Conservation (phyloP, 768 basidiomycete species). For the Tylopilus sp. region DNA sequence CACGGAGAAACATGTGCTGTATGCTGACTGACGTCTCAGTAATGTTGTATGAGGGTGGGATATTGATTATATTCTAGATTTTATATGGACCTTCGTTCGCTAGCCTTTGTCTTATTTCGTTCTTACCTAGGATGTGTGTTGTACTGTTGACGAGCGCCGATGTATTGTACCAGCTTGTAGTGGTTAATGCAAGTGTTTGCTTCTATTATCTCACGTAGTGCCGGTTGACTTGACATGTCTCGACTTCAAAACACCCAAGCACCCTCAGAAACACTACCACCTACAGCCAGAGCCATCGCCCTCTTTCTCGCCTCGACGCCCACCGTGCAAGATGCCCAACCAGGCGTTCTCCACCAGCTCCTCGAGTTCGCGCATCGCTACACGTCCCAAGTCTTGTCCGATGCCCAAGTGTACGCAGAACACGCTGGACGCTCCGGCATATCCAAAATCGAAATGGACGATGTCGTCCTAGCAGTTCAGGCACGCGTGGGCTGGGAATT, state of each 20-base stretch:
- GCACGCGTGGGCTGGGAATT: slow-evolving; percentile 92
- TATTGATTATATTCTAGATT: slow-evolving; percentile 27
- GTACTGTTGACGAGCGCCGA: no score
- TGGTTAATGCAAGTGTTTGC: no score
- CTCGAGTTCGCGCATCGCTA: slow-evolving; percentile 86
- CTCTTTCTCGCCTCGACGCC: slow-evolving; percentile 81
- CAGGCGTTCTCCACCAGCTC: slow-evolving; percentile 81
- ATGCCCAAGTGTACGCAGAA: slow-evolving; percentile 84
- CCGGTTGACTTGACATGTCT: no score
- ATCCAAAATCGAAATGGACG: slow-evolving; percentile 76
- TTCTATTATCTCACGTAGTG: no score
- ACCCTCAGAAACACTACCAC: slow-evolving; percentile 65
- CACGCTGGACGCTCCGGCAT: slow-evolving; percentile 69
- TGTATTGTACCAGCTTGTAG: no score
- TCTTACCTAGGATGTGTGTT: no score
- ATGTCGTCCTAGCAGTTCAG: slow-evolving; percentile 77
- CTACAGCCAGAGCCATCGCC: slow-evolving; percentile 82
- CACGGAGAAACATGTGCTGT: slow-evolving; percentile 81
- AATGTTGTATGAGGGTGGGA: slow-evolving; percentile 7
- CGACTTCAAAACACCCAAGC: no score
- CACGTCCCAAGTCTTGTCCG: slow-evolving; percentile 76
- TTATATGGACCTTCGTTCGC: slow-evolving; percentile 23
- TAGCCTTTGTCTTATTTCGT: slow-evolving; percentile 8
- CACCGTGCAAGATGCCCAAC: slow-evolving; percentile 81
- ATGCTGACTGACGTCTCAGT: slow-evolving; percentile 53